phyloP scores from a whole-genome alignment of 208 protist species.

The Crithidia sp. region DNA sequence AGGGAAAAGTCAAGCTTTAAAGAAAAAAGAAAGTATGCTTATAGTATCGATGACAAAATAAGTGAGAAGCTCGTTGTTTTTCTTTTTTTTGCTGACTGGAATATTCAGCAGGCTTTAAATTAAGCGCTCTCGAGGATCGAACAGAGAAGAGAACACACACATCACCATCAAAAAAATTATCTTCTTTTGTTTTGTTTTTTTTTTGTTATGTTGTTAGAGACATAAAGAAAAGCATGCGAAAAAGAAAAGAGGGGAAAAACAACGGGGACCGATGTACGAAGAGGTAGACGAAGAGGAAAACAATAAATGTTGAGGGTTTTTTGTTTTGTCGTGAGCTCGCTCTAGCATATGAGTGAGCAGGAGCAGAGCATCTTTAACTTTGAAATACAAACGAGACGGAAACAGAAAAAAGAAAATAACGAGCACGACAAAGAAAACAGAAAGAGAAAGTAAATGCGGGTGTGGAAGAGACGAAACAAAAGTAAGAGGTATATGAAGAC shows the following conservation, averaged over 20 bases:
- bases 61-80: background rate
- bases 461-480: slow-evolving; percentile 5
- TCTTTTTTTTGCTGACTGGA: background rate
- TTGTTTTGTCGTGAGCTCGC: background rate
- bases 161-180: background rate
- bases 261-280: slow-evolving; percentile 14
- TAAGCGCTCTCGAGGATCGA: slow-evolving; percentile 2
- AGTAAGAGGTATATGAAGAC: background rate
- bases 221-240: background rate
- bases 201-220: background rate
- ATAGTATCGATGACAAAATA: slow-evolving; percentile 2
- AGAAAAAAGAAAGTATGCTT: slow-evolving; percentile 6
- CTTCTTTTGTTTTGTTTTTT: background rate
- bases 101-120: background rate
- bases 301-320: background rate
- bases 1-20: background rate
- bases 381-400: background rate
- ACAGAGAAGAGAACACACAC: background rate
- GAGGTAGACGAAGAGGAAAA: slow-evolving; percentile 8
- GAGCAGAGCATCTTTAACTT: background rate
- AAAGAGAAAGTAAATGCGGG: background rate
- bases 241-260: slow-evolving; percentile 2
- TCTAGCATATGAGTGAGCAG: background rate
- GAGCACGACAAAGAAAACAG: background rate
- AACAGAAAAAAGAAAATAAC: background rate